Evolutionary conservation across 2,329 filamentous ascomycete species (phyloP).

Genomic region (Xenosphaeropsis pyriputrescens): DNA sequence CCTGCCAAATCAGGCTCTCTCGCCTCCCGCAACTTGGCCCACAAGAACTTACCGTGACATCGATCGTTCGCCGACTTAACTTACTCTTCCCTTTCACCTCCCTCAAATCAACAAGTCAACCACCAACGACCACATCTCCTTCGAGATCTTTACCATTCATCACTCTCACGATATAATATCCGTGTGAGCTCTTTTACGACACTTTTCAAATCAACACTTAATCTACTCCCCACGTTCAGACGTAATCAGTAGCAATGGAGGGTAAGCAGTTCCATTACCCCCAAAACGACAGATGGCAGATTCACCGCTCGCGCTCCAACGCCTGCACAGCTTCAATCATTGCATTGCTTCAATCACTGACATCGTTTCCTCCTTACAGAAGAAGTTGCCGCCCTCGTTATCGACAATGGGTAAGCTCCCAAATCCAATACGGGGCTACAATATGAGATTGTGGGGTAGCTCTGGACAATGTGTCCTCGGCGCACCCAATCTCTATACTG

Average conservation of each 20-base stretch:
- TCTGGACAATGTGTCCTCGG: not conserved
- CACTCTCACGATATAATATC: constrained; percentile 1
- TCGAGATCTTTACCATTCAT: constrained; percentile 13
- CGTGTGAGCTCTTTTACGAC: constrained; percentile 10
- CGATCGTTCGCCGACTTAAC: constrained; percentile 1
- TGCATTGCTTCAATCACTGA: constrained; percentile 13
- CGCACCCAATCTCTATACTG: not conserved
- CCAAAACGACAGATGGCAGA: no score
- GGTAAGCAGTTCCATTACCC: constrained; percentile 15
- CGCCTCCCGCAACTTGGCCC: constrained; percentile 2
- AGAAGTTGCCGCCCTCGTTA: constrained; percentile 99
- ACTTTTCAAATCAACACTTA: constrained; percentile 2
- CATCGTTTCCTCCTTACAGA: constrained; percentile 40
- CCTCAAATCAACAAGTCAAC: constrained; percentile 4
- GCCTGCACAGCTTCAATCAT: constrained; percentile 2
- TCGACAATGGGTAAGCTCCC: constrained; percentile 99
- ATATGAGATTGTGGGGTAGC: constrained; percentile 10
- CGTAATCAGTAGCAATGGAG: constrained; percentile 23
- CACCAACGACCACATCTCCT: constrained; percentile 13
- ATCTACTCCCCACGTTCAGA: constrained; percentile 9
- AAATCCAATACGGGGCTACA: constrained; percentile 11
- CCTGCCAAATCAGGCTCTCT: constrained; percentile 2
- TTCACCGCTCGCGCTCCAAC: constrained; percentile 1
- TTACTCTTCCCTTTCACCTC: constrained; percentile 6
- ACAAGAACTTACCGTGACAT: constrained; percentile 4